Conservation (phyloP, 1,284 basidiomycete species). For the Rhodotorula sp. region DNA sequence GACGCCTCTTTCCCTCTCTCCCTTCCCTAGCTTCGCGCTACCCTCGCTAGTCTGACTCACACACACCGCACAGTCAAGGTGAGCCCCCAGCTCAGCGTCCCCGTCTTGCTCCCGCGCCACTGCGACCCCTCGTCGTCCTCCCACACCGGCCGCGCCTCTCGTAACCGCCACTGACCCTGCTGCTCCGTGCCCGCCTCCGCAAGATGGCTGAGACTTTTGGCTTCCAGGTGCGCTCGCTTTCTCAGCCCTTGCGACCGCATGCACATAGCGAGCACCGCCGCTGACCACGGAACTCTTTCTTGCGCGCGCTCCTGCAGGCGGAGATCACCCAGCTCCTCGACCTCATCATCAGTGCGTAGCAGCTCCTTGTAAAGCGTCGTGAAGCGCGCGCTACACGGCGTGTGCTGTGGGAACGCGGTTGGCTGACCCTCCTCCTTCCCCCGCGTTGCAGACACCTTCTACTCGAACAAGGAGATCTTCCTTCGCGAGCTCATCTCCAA, state of each 20-base stretch:
- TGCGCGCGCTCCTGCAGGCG: slow-evolving; percentile 63
- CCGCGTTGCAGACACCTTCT: slow-evolving; percentile 70
- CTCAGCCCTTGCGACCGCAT: background rate
- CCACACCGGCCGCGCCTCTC: background rate
- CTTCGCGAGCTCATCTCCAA: slow-evolving; percentile 93
- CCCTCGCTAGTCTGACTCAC: background rate
- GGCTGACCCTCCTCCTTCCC: slow-evolving; percentile 5
- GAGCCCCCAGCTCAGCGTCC: background rate
- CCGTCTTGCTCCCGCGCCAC: background rate
- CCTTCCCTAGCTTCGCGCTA: background rate
- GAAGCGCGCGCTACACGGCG: too few relatives aligned
- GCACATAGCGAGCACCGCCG: background rate
- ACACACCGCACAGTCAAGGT: background rate
- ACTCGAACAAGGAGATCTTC: slow-evolving; percentile 96
- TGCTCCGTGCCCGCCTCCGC: background rate
- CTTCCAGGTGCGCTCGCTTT: slow-evolving; percentile 2
- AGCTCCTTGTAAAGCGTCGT: too few relatives aligned
- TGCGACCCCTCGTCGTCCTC: background rate
- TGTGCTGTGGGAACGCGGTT: too few relatives aligned
- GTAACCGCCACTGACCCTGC: background rate
- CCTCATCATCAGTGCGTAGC: slow-evolving; percentile 74
- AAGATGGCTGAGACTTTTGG: slow-evolving; percentile 9
- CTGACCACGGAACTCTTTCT: background rate
- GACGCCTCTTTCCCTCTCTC: background rate
- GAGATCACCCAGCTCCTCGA: slow-evolving; percentile 78